phyloP scores from a whole-genome alignment of 140 eudicot genomes.

The Stevia rebaudiana region DNA sequence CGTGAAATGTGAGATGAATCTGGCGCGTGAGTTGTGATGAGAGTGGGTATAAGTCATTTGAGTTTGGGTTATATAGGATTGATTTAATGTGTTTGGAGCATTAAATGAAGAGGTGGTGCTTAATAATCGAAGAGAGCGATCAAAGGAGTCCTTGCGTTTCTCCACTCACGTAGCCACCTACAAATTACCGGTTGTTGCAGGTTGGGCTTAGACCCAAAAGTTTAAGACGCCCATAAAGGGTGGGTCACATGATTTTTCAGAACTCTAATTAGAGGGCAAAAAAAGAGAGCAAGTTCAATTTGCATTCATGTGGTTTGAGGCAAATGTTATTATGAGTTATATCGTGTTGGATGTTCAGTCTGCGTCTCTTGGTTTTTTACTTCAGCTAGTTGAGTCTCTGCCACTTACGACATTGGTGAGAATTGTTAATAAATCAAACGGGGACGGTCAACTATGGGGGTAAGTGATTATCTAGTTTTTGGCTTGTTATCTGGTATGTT shows the following conservation, averaged over 20 bases:
- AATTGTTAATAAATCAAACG: no score
- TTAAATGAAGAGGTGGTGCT: constrained; percentile 24
- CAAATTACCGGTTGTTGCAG: not conserved
- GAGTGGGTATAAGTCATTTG: constrained; percentile 26
- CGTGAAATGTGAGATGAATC: not conserved
- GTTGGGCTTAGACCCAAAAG: constrained; percentile 12
- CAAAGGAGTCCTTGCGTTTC: not conserved
- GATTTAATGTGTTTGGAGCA: constrained; percentile 17
- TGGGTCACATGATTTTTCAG: not conserved
- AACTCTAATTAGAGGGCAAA: not conserved
- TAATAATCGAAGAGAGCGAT: constrained; percentile 21
- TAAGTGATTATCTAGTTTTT: no score
- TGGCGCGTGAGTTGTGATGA: constrained; percentile 20
- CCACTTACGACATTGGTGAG: no score
- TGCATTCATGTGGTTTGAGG: no score
- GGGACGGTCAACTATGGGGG: no score
- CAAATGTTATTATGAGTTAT: no score
- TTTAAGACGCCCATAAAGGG: not conserved
- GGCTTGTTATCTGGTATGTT: no score
- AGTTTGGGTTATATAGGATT: constrained; percentile 25
- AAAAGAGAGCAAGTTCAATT: no score
- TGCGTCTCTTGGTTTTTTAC: no score
- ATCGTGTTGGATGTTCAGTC: no score
- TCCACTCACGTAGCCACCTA: not conserved
- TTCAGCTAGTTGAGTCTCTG: no score